Base-by-base conservation (phyloP, 164 flowering plant genomes). In the Aristolochia contorta region DNA sequence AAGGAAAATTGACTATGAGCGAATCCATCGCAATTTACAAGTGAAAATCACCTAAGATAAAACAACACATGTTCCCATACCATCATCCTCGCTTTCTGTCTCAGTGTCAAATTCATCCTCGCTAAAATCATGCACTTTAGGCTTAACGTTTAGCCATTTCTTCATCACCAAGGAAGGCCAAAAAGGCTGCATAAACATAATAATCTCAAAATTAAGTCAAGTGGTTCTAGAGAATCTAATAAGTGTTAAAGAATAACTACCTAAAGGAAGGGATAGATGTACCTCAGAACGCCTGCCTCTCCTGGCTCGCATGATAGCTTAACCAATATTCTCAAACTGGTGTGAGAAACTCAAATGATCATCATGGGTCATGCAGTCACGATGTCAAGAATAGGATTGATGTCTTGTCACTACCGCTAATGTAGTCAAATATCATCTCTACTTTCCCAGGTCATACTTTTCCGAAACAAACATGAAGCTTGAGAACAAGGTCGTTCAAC, bases 81-180 rank as follows among this genome's bases (percentile, higher is more conserved):
- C 87, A 69, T 87, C 97, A 74, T 93, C 98, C 56, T 90, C 97
- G 57, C 92, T 90, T 72, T 91, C 98, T 6, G 87, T 76, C 61
- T 90, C 95, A 12, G 91, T 83, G 54, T 90, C 97, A 61, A 76
- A 68, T 65, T 93, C 98, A 62, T 93, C 98, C 77, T 87, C 98
- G 63, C 97, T 90, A 63, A 93, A 93, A 49, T 90, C 98, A 67
- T 81, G 33, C 59, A 72, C 85, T 71, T 87, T 75, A 0, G 98
- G 98, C 85, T 81, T 75, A 59, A 93, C 83, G 66, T 90, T 90
- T 15, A 93, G 71, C 98, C 98, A 93, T 78, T 93, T 93, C 72
- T 93, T 93, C 97, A 93, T 86, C 64, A 93, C 85, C 71, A 89
- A 60, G 22, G 96, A 83, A 51, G 97, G 98, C 97, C 94, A 87